These are phyloP conservation scores for Suhomyces bolitotheri DNA, from an alignment of 1,139 yeast species.

Conservation along the genomic window DNA sequence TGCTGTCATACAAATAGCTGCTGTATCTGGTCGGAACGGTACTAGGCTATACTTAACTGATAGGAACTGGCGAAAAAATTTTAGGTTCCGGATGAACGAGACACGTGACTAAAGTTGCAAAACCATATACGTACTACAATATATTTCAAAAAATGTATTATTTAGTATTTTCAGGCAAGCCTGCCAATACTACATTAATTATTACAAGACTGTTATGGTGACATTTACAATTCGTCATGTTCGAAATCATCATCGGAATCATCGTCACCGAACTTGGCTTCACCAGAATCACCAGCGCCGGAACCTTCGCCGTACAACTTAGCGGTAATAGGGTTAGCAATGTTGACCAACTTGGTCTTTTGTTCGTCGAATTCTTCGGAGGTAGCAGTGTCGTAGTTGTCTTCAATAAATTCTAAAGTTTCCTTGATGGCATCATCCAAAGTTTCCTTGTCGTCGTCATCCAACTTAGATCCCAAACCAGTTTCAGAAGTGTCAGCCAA, in stretches of 20 bases:
- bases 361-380: constrained; percentile 94
- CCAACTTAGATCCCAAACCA: constrained; percentile 73
- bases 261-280: constrained; percentile 51
- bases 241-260: constrained; percentile 69
- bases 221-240: constrained; percentile 47
- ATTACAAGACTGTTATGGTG: background rate
- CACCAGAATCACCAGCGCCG: constrained; percentile 39
- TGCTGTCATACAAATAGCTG: background rate
- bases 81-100: constrained; percentile 16
- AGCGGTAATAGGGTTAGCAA: constrained; percentile 91
- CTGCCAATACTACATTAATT: constrained; percentile 1
- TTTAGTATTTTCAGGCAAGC: background rate
- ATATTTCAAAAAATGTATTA: too few species aligned
- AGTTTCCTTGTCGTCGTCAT: constrained; percentile 90
- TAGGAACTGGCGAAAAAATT: constrained; percentile 15
- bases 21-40: background rate
- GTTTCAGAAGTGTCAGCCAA: constrained; percentile 61
- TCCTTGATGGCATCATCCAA: constrained; percentile 86
- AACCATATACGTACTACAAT: background rate
- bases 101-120: constrained; percentile 13
- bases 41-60: constrained; percentile 1
- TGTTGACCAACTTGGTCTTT: constrained; percentile 77
- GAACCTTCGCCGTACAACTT: constrained; percentile 70
- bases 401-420: constrained; percentile 84
- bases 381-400: constrained; percentile 82